Evolutionary conservation across 805 yeast species (phyloP).

Genomic region (Pachysolen tannophilus): DNA sequence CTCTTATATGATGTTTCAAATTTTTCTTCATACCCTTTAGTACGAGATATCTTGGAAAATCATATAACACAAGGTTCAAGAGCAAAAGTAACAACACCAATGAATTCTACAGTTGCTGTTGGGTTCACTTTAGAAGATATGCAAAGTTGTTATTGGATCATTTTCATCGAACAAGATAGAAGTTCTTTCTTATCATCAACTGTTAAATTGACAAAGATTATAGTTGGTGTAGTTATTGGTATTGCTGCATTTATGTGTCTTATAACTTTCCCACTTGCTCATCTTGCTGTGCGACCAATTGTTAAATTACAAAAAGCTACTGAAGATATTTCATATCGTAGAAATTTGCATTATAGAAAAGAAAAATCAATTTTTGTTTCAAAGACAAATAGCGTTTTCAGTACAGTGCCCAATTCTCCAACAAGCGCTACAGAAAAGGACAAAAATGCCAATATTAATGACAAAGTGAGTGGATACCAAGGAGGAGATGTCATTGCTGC

Average conservation of each 20-base stretch:
- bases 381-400: not conserved
- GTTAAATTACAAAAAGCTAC: conserved; percentile 75
- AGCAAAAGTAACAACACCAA: conserved; percentile 27
- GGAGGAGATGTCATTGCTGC: no score
- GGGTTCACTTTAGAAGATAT: conserved; percentile 46
- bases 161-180: conserved; percentile 59
- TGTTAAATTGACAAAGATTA: conserved; percentile 50
- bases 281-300: conserved; percentile 79
- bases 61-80: conserved; percentile 32
- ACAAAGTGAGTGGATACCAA: no score
- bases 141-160: conserved; percentile 54
- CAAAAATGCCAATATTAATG: not conserved
- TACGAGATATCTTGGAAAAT: conserved; percentile 23
- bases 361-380: conserved; percentile 14
- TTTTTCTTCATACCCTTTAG: conserved; percentile 20
- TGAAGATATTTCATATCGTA: conserved; percentile 50
- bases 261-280: conserved; percentile 76
- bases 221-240: conserved; percentile 72
- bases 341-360: conserved; percentile 18
- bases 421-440: no score
- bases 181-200: conserved; percentile 56
- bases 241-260: conserved; percentile 68
- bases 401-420: not conserved
- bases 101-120: conserved; percentile 37
- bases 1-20: conserved; percentile 18